phyloP scores from a whole-genome alignment of 176 grass and related monocot genomes.

The Bromus sterilis region DNA sequence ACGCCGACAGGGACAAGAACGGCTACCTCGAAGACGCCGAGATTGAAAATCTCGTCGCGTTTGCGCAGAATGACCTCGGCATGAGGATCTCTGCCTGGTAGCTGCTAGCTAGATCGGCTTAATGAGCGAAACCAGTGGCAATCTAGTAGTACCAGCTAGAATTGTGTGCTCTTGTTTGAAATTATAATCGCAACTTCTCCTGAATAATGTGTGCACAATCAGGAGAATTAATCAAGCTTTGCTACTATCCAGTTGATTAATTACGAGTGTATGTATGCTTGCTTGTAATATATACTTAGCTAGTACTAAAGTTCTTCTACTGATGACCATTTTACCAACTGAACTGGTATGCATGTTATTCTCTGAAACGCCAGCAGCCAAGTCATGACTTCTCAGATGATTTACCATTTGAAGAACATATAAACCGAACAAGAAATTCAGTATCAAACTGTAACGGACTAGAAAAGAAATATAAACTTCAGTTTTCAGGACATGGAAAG shows the following conservation, averaged over 20 bases:
- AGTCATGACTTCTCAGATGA: neutral
- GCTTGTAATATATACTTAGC: neutral
- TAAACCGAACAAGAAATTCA: neutral
- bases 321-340: neutral
- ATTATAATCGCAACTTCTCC: neutral
- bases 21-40: slow-evolving; percentile 56
- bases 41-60: slow-evolving; percentile 42
- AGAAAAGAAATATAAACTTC: neutral
- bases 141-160: neutral
- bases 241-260: neutral
- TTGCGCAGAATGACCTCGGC: slow-evolving; percentile 46
- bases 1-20: slow-evolving; percentile 33
- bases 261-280: neutral
- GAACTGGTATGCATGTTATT: neutral
- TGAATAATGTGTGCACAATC: slow-evolving; percentile 16
- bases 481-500: neutral
- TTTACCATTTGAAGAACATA: neutral
- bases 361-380: neutral
- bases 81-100: slow-evolving; percentile 35
- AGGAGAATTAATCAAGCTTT: too few relatives aligned
- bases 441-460: neutral
- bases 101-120: neutral
- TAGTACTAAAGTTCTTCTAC: neutral
- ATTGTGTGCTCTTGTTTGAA: neutral
- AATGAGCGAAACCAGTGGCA: neutral